phyloP scores from a whole-genome alignment of 495 filamentous ascomycete genomes.

The Podospora australis region DNA sequence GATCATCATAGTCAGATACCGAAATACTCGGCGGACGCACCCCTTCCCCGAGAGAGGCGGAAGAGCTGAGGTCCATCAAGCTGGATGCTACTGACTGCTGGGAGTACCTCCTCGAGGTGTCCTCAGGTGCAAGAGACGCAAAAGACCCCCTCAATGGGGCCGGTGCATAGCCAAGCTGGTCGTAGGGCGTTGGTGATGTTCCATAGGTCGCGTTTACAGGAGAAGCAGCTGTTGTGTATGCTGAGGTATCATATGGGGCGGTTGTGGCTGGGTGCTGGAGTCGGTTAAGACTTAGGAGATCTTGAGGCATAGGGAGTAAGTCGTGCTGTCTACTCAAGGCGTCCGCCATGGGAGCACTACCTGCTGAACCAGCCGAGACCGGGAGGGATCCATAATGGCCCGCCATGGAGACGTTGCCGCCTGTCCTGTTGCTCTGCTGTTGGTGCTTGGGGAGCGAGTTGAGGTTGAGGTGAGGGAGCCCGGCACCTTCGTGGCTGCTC shows the following conservation, averaged over 20 bases:
- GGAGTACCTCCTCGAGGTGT: slow-evolving; percentile 71
- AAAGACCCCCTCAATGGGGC: slow-evolving; percentile 57
- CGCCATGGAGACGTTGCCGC: slow-evolving; percentile 54
- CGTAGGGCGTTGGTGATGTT: slow-evolving; percentile 62
- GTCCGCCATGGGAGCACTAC: slow-evolving; percentile 61
- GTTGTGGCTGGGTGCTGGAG: slow-evolving; percentile 38
- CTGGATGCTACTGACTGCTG: slow-evolving; percentile 75
- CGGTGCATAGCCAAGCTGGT: slow-evolving; percentile 54
- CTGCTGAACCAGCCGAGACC: slow-evolving; percentile 65
- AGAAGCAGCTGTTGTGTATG: slow-evolving; percentile 49
- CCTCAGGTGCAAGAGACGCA: slow-evolving; percentile 47
- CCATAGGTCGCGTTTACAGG: slow-evolving; percentile 61
- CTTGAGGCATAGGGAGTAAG: slow-evolving; percentile 69
- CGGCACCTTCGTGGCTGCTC: slow-evolving; percentile 24
- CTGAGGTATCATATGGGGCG: slow-evolving; percentile 41
- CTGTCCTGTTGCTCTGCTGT: slow-evolving; percentile 19
- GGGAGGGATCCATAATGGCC: slow-evolving; percentile 64
- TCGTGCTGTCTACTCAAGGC: slow-evolving; percentile 51
- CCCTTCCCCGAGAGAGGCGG: slow-evolving; percentile 26
- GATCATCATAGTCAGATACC: slow-evolving; percentile 53
- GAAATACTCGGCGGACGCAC: slow-evolving; percentile 46
- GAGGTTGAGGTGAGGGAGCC: slow-evolving; percentile 39
- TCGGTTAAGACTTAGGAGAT: slow-evolving; percentile 57
- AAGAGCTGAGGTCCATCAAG: slow-evolving; percentile 14
- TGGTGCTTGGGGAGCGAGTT: slow-evolving; percentile 35